Conservation (phyloP, 192 early-diverging fungal genomes). For the Podila epicladia region DNA sequence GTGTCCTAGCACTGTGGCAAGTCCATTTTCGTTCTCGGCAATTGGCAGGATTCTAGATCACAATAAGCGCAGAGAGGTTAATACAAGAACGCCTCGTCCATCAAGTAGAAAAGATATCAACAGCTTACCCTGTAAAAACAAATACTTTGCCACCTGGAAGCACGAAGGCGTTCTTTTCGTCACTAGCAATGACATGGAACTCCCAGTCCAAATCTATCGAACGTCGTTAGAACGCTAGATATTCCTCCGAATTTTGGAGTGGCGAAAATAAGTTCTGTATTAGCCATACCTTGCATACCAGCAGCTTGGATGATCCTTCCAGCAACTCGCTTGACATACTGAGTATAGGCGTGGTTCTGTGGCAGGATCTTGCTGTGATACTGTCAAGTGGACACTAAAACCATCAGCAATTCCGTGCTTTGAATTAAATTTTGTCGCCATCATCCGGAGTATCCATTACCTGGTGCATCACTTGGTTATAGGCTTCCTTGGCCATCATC, state of each 20-base stretch:
- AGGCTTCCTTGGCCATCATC: constrained; percentile 75
- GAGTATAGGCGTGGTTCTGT: constrained; percentile 63
- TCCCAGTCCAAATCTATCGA: constrained; percentile 81
- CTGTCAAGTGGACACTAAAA: not conserved
- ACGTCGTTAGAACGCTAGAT: not conserved
- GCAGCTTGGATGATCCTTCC: constrained; percentile 73
- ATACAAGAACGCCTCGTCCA: no score
- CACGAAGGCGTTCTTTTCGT: constrained; percentile 93
- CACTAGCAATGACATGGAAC: constrained; percentile 86
- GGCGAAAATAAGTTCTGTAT: not conserved
- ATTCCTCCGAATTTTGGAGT: not conserved
- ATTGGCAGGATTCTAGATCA: constrained; percentile 77
- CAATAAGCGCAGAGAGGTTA: no score
- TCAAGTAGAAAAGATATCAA: not conserved
- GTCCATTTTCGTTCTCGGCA: constrained; percentile 79
- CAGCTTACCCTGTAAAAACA: constrained; percentile 83
- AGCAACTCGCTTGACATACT: constrained; percentile 78
- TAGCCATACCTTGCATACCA: constrained; percentile 62
- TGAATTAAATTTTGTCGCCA: not conserved
- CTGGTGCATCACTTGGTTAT: constrained; percentile 71
- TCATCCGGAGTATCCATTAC: not conserved
- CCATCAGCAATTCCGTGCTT: not conserved
- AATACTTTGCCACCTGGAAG: constrained; percentile 96
- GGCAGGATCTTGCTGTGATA: constrained; percentile 79
- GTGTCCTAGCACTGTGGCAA: constrained; percentile 95